Evolutionary conservation across 805 yeast species (phyloP).

Genomic region (Spathaspora girioi): DNA sequence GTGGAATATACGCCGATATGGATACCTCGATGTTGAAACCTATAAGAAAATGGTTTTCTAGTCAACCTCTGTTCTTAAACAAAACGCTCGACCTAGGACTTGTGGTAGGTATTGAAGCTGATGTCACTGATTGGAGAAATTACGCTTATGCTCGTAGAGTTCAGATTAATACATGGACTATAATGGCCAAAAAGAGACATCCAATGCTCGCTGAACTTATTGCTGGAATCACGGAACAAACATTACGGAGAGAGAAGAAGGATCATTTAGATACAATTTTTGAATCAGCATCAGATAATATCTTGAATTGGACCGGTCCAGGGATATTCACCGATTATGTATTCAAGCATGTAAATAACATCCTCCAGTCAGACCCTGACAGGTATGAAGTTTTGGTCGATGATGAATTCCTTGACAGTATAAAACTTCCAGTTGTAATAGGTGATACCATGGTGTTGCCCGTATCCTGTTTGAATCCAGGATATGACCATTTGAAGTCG

Average conservation of each 20-base stretch:
- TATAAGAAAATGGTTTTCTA: conserved; percentile 70
- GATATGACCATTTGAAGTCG: conserved; percentile 38
- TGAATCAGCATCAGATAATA: conserved; percentile 70
- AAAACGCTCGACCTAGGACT: conserved; percentile 58
- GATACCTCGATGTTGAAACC: conserved; percentile 80
- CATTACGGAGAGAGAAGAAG: conserved; percentile 51
- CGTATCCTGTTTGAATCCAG: conserved; percentile 62
- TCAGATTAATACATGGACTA: conserved; percentile 97
- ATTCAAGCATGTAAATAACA: conserved; percentile 58
- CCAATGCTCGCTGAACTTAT: conserved; percentile 85
- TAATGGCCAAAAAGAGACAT: conserved; percentile 88
- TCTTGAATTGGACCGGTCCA: conserved; percentile 96
- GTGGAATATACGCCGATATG: conserved; percentile 90
- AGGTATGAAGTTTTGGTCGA: conserved; percentile 25
- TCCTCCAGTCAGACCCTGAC: conserved; percentile 7
- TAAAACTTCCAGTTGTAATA: conserved; percentile 49
- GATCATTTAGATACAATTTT: conserved; percentile 45
- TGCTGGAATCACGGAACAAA: conserved; percentile 70
- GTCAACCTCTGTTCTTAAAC: conserved; percentile 23
- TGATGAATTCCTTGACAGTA: conserved; percentile 58
- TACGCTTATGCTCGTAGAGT: conserved; percentile 76
- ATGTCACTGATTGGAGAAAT: conserved; percentile 77
- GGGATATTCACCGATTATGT: conserved; percentile 89
- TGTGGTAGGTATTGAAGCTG: conserved; percentile 91
- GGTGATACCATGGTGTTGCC: conserved; percentile 74